Percentiles rank a stretch among this genome's conserved stretches.
These are phyloP conservation scores for Cordyceps cateniannulata DNA, from an alignment of 2,329 filamentous ascomycete species.

Conservation along the genomic window DNA sequence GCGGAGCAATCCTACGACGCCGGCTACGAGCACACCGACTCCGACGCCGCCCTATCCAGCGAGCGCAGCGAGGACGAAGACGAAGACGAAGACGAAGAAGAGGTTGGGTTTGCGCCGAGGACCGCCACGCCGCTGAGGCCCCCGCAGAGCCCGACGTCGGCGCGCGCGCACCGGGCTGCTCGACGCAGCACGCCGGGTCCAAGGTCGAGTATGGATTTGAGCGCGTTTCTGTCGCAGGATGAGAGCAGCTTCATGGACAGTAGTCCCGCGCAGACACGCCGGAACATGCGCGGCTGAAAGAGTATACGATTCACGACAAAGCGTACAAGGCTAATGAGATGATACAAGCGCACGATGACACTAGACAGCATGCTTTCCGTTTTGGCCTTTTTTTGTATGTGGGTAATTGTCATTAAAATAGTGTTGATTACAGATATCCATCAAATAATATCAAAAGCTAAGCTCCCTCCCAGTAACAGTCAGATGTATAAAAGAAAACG, in stretches of 20 bases:
- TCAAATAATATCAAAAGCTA: neutral
- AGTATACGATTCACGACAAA: neutral
- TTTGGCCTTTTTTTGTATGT: neutral
- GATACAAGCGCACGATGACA: neutral
- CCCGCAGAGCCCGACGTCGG: conserved; percentile 32
- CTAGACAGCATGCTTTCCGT: neutral
- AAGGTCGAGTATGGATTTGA: conserved; percentile 49
- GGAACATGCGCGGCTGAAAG: conserved; percentile 23
- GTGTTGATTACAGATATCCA: neutral
- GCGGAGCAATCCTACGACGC: conserved; percentile 41
- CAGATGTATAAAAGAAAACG: neutral
- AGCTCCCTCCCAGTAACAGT: neutral
- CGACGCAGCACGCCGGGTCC: conserved; percentile 16
- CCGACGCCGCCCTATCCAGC: conserved; percentile 56
- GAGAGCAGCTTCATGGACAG: conserved; percentile 52
- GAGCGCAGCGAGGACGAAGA: conserved; percentile 17
- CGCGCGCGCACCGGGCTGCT: conserved; percentile 13
- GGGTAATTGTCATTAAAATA: neutral
- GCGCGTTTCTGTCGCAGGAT: conserved; percentile 47
- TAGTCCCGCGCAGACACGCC: conserved; percentile 41
- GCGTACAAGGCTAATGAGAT: neutral
- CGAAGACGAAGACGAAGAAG: conserved; percentile 17
- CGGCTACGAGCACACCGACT: conserved; percentile 73
- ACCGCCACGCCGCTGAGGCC: conserved; percentile 25
- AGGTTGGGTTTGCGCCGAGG: conserved; percentile 34